Evolutionary conservation across 2,329 filamentous ascomycete genomes (phyloP), one percentile per base, ranked within the genome.

Genomic region (Fusarium continuum): DNA sequence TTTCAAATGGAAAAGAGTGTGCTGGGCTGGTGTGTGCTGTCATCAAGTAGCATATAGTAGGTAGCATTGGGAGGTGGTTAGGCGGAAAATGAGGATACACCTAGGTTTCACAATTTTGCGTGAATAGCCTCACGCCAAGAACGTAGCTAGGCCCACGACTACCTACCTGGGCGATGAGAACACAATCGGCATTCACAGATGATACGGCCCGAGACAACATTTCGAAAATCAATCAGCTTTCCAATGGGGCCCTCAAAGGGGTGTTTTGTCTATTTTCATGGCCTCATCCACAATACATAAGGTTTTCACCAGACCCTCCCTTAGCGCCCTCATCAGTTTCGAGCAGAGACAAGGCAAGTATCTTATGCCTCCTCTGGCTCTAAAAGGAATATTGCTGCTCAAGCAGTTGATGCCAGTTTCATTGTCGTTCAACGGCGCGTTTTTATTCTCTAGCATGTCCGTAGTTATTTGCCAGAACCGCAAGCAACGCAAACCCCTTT

Each of bases 401-500:
- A 55, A 53, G 47, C 55, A 46, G 61, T 52, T 60, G 53, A 64
- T 66, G 69, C 67, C 61, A 65, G 59, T 70, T 35, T 64, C 47
- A 36, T 68, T 69, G 69, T 71, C 69, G 65, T 71, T 71, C 67
- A 71, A 71, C 69, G 69, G 69, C 61, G 69, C 69, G 69, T 71
- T 67, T 70, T 64, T 70, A 69, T 70, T 67, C 58, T 71, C 69
- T 71, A 71, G 69, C 69, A 71, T 64, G 60, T 64, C 51, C 50
- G 39, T 23, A 38, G 55, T 55, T 71, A 71, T 70, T 57, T 71
- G 69, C 69, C 50, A 71, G 69, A 70, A 71, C 63, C 64, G 69
- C 69, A 71, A 66, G 69, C 56, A 71, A 71, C 69, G 69, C 69
- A 70, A 71, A 68, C 64, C 68, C 69, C 65, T 68, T 70, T 71